Evolutionary conservation across 305 asterid species (phyloP).

Genomic region (Fraxinus greggii): DNA sequence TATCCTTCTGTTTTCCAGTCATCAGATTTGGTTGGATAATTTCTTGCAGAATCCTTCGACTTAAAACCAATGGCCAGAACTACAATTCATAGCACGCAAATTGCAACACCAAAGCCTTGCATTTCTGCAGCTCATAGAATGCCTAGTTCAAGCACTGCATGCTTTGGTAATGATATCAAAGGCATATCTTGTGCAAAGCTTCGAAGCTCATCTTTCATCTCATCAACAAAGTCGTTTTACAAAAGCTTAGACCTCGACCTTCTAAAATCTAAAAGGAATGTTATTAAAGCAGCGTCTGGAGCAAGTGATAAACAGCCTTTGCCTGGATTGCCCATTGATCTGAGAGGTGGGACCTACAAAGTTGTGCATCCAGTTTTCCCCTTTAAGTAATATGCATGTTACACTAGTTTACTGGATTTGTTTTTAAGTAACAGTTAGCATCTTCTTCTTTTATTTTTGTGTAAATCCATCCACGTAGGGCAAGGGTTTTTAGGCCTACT

Average conservation of each 20-base stretch:
- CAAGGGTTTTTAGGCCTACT: too few species aligned
- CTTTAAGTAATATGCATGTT: background rate
- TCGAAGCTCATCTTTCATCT: conserved; percentile 44
- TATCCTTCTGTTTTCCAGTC: background rate
- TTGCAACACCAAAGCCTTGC: conserved; percentile 55
- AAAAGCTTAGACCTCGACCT: conserved; percentile 29
- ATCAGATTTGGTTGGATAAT: background rate
- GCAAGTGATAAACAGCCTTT: conserved; percentile 55
- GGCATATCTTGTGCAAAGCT: conserved; percentile 43
- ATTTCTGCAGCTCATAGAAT: conserved; percentile 42
- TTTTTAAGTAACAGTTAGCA: background rate
- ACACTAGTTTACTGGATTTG: background rate
- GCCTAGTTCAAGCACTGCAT: conserved; percentile 44
- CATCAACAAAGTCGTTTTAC: conserved; percentile 36
- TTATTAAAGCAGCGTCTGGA: conserved; percentile 65
- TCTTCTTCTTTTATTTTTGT: background rate
- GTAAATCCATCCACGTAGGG: too few species aligned
- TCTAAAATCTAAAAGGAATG: conserved; percentile 35
- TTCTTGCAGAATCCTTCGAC: conserved; percentile 28
- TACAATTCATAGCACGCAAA: conserved; percentile 48
- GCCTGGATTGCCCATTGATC: conserved; percentile 83
- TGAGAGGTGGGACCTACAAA: conserved; percentile 56
- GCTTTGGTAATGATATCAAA: conserved; percentile 48
- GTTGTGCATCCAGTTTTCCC: background rate
- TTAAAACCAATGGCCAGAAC: conserved; percentile 60